Percentiles rank a stretch among this genome's conserved stretches.
Conservation (phyloP, 192 early-diverging fungal species). For the Podila verticillata region DNA sequence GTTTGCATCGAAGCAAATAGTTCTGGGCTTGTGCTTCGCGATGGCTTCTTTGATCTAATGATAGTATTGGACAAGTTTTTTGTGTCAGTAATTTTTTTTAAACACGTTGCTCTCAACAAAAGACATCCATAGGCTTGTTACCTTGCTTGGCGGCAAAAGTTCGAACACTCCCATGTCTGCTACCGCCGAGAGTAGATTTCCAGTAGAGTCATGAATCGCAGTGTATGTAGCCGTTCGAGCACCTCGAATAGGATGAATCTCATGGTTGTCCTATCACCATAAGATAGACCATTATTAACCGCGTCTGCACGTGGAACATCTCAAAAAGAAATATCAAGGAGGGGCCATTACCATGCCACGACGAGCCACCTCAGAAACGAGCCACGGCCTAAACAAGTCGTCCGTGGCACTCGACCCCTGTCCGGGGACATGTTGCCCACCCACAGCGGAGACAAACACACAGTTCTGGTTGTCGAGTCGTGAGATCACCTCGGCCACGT, state of each 20-base stretch:
- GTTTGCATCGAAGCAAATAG: constrained; percentile 85
- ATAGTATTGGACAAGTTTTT: background rate
- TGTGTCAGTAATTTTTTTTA: constrained; percentile 13
- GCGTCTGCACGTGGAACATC: too few relatives aligned
- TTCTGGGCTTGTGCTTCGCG: constrained; percentile 41
- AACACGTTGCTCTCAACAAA: background rate
- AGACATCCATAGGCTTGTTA: constrained; percentile 7
- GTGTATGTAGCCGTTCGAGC: constrained; percentile 83
- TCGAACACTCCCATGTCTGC: constrained; percentile 94
- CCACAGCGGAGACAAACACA: constrained; percentile 74
- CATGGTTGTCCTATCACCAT: constrained; percentile 40
- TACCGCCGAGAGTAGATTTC: constrained; percentile 81
- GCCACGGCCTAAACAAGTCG: constrained; percentile 70
- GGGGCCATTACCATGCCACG: constrained; percentile 75
- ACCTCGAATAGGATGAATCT: constrained; percentile 35
- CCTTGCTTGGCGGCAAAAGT: constrained; percentile 50
- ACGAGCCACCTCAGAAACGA: constrained; percentile 62
- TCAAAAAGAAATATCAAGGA: too few relatives aligned
- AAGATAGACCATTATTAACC: too few relatives aligned
- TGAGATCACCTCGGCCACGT: constrained; percentile 85
- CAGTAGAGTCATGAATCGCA: constrained; percentile 75
- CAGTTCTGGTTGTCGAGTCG: constrained; percentile 68
- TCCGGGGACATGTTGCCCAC: constrained; percentile 15
- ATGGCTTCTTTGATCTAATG: constrained; percentile 49
- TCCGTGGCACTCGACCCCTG: constrained; percentile 1